Evolutionary conservation across 129 eudicot genomes (phyloP).

Genomic region (Solidago caesia): DNA sequence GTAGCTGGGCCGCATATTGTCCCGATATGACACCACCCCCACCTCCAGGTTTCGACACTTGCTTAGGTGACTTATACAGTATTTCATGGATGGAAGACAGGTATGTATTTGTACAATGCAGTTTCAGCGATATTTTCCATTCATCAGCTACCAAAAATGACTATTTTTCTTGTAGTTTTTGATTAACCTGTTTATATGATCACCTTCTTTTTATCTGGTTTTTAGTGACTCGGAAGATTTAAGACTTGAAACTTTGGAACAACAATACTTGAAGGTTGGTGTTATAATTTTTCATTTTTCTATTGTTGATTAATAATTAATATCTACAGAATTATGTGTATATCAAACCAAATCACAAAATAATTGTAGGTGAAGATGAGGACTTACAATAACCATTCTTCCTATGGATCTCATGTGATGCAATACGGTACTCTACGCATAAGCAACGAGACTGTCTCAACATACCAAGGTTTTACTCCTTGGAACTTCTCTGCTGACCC

Average conservation of each 20-base stretch:
- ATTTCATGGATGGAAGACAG: slow-evolving; percentile 77
- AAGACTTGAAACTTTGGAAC: slow-evolving; percentile 56
- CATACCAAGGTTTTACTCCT: slow-evolving; percentile 64
- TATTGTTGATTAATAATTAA: not conserved
- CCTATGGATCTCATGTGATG: slow-evolving; percentile 76
- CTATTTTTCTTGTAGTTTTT: not conserved
- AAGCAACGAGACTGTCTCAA: slow-evolving; percentile 51
- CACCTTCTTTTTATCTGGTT: not conserved
- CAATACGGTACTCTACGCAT: slow-evolving; percentile 60
- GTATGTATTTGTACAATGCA: not conserved
- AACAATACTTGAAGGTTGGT: slow-evolving; percentile 56
- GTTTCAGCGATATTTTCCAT: not conserved
- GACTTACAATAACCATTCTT: slow-evolving; percentile 55
- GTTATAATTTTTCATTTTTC: not conserved
- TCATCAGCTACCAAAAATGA: not conserved
- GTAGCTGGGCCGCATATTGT: slow-evolving; percentile 76
- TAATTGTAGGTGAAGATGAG: slow-evolving; percentile 54
- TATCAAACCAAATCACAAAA: not conserved
- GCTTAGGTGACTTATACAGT: slow-evolving; percentile 82
- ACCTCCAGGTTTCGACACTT: slow-evolving; percentile 62
- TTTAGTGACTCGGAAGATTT: slow-evolving; percentile 65
- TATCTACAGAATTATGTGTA: not conserved
- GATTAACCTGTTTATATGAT: not conserved
- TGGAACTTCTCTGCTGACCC: slow-evolving; percentile 35
- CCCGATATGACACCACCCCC: slow-evolving; percentile 57